Conservation (phyloP, 495 filamentous ascomycete species). For the Apodospora peruviana region DNA sequence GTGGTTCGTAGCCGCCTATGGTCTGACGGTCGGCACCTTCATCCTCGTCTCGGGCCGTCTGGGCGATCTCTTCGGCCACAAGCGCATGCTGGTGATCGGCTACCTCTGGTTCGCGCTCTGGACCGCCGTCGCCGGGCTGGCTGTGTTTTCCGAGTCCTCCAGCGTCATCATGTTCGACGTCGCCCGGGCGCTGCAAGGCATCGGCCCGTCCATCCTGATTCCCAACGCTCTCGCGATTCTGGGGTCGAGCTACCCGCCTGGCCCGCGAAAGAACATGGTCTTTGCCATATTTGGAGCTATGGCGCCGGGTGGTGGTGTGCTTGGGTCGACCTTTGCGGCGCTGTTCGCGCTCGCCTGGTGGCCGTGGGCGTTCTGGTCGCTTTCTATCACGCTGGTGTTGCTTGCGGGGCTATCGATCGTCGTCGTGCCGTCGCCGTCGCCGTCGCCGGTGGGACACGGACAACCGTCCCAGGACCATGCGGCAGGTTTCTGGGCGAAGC, state of each 20-base stretch:
- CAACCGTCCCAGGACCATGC: slow-evolving; percentile 7
- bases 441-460: no score
- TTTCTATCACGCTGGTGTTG: slow-evolving; percentile 44
- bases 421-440: slow-evolving; percentile 37
- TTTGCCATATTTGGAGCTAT: slow-evolving; percentile 60
- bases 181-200: slow-evolving; percentile 51
- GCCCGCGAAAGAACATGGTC: slow-evolving; percentile 54
- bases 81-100: slow-evolving; percentile 50
- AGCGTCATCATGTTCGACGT: slow-evolving; percentile 50
- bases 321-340: slow-evolving; percentile 45
- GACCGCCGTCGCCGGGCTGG: slow-evolving; percentile 44
- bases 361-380: slow-evolving; percentile 62
- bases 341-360: slow-evolving; percentile 56
- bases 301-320: slow-evolving; percentile 49
- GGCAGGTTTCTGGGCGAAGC: slow-evolving; percentile 12
- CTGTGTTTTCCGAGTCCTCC: slow-evolving; percentile 29
- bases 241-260: slow-evolving; percentile 49
- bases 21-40: slow-evolving; percentile 58
- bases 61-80: slow-evolving; percentile 56
- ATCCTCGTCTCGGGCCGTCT: slow-evolving; percentile 57
- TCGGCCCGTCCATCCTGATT: slow-evolving; percentile 55
- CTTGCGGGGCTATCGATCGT: slow-evolving; percentile 34
- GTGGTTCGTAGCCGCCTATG: slow-evolving; percentile 56
- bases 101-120: slow-evolving; percentile 55
- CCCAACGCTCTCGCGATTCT: slow-evolving; percentile 58